Conservation (phyloP, 2,329 filamentous ascomycete species). For the Botrytis sinoallii region DNA sequence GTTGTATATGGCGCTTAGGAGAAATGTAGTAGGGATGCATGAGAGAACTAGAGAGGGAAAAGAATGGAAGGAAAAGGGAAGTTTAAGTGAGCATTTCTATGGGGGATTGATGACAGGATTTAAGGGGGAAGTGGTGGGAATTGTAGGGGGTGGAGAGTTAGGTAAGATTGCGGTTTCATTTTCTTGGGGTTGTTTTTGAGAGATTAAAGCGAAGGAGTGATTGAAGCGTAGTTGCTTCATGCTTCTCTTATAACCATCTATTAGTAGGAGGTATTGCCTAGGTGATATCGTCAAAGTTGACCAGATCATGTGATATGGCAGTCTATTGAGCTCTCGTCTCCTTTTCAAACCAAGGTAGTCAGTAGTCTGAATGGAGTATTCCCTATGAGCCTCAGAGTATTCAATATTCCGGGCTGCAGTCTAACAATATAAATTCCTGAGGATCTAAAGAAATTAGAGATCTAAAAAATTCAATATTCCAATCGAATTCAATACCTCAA, state of each 20-base stretch:
- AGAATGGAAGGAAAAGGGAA: slow-evolving; percentile 27
- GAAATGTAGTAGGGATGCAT: slow-evolving; percentile 39
- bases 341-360: not conserved
- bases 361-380: not conserved
- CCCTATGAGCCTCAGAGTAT: not conserved
- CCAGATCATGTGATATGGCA: not conserved
- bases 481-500: too few species aligned
- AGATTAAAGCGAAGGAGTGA: too few species aligned
- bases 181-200: not conserved
- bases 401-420: not conserved
- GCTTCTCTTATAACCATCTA: not conserved
- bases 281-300: not conserved
- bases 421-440: too few species aligned
- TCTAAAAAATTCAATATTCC: too few species aligned
- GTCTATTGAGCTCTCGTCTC: too few species aligned
- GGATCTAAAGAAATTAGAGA: too few species aligned
- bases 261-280: not conserved
- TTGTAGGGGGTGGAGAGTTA: slow-evolving; percentile 34
- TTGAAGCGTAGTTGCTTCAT: not conserved
- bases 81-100: slow-evolving; percentile 28
- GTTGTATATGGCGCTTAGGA: slow-evolving; percentile 38
- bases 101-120: slow-evolving; percentile 29
- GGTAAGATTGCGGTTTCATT: slow-evolving; percentile 22
- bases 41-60: slow-evolving; percentile 31
- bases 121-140: slow-evolving; percentile 31